Conservation (phyloP, 192 early-diverging fungal species). For the Piromyces finnis region DNA sequence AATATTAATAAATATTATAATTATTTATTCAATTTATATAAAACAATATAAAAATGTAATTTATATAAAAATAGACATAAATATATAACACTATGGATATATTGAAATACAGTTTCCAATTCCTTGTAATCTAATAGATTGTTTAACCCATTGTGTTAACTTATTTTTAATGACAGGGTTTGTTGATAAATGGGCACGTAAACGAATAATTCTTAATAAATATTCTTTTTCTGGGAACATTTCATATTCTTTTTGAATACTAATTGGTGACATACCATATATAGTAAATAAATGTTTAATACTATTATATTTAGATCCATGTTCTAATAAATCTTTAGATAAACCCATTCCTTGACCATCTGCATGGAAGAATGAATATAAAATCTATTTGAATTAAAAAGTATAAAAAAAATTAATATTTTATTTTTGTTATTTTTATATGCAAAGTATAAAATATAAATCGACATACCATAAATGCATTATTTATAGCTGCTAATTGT, state of each 20-base stretch:
- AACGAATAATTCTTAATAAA: neutral
- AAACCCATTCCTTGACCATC: conserved; percentile 23
- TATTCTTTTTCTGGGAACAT: neutral
- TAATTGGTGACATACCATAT: neutral
- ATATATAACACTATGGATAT: too few relatives aligned
- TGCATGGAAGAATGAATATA: conserved; percentile 29
- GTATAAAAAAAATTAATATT: too few relatives aligned
- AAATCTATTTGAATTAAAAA: conserved; percentile 1
- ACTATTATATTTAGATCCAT: neutral
- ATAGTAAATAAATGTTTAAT: neutral
- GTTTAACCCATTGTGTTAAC: neutral
- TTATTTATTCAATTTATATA: too few relatives aligned
- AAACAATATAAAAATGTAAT: too few relatives aligned
- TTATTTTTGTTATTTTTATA: too few relatives aligned
- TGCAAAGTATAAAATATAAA: neutral
- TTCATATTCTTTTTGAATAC: neutral
- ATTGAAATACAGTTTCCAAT: neutral
- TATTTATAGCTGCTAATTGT: conserved; percentile 17
- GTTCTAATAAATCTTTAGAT: neutral
- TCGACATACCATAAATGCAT: conserved; percentile 2
- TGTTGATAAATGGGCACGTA: neutral
- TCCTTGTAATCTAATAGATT: neutral
- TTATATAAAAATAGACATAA: too few relatives aligned
- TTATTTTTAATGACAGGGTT: neutral
- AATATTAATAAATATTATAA: too few relatives aligned